Evolutionary conservation across 1,139 yeast genomes (phyloP), one percentile per base, ranked within the genome.

Genomic region (Blastobotrys serpentis): DNA sequence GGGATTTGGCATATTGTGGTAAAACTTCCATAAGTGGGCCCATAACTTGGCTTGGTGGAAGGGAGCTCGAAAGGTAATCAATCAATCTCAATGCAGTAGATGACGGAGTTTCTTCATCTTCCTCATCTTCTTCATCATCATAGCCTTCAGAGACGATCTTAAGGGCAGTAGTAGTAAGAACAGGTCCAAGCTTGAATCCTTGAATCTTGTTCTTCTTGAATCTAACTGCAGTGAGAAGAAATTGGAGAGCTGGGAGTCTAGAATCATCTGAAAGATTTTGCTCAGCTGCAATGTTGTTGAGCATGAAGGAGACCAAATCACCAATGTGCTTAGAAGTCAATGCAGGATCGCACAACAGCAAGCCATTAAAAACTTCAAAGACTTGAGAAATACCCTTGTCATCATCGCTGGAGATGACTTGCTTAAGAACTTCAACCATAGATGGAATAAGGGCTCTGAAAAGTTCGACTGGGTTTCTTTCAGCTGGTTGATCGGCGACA

Each of bases 31-130:
- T 76, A 53, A 92, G 77, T 49, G 96, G 92, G 53, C 76, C 78
- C 57, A 89, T 81, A 52, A 87, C 95, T 69, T 92, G 98, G 43
- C 89, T 79, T 47, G 98, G 96, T 48, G 98, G 96, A 61, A 94
- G 75, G 63, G 84, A 88, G 42, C 84, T 76, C 21, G 98, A 78
- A 59, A 92, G 79, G 62, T 81, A 78, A 49, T 90, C 86, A 49
- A 92, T 70, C 56, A 92, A 75, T 70, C 96, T 81, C 61, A 89
- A 77, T 17, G 95, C 96, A 59, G 88, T 77, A 47, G 84, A 71
- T 32, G 84, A 72, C 52, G 96, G 95, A 50, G 83, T 77, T 61
- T 81, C 86, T 69, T 90, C 98, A 69, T 88, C 96, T 63, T 88
- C 89, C 68, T 88, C 96, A 58, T 86, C 90, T 61, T 87, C 92